phyloP scores from a whole-genome alignment of 176 grass and related monocot species.

The Oryza coarctata region DNA sequence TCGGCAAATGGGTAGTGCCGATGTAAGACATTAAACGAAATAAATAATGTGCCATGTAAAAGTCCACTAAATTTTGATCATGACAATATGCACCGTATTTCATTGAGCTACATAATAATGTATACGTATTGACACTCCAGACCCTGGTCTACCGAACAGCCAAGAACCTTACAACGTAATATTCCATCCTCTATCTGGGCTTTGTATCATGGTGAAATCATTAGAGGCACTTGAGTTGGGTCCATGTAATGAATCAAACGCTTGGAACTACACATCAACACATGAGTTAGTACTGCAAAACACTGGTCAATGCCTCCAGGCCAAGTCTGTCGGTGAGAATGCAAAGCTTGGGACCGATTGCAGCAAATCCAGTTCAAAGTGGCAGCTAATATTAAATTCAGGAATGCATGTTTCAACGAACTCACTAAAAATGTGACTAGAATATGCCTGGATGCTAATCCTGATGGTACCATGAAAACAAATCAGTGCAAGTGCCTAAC shows the following conservation, averaged over 20 bases:
- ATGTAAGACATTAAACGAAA: neutral
- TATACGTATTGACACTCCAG: constrained; percentile 37
- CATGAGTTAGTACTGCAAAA: constrained; percentile 47
- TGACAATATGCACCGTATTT: neutral
- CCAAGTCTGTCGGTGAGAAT: constrained; percentile 37
- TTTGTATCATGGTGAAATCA: constrained; percentile 60
- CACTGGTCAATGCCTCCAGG: constrained; percentile 63
- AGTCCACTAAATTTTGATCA: neutral
- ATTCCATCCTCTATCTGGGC: constrained; percentile 80
- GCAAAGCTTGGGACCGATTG: constrained; percentile 52
- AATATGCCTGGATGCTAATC: constrained; percentile 65
- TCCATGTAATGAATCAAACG: constrained; percentile 53
- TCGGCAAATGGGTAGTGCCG: neutral
- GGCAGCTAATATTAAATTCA: constrained; percentile 74
- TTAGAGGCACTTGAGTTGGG: constrained; percentile 58
- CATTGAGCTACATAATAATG: neutral
- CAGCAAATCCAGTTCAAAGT: constrained; percentile 59
- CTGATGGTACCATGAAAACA: constrained; percentile 53
- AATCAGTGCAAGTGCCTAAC: constrained; percentile 73
- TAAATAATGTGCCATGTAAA: neutral
- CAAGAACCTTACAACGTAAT: constrained; percentile 52
- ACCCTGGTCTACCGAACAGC: constrained; percentile 67
- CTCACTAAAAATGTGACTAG: constrained; percentile 51
- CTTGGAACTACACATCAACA: constrained; percentile 74
- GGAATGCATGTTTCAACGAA: constrained; percentile 73